Base-by-base conservation (phyloP, 768 basidiomycete species). In the Ramaria rubella region DNA sequence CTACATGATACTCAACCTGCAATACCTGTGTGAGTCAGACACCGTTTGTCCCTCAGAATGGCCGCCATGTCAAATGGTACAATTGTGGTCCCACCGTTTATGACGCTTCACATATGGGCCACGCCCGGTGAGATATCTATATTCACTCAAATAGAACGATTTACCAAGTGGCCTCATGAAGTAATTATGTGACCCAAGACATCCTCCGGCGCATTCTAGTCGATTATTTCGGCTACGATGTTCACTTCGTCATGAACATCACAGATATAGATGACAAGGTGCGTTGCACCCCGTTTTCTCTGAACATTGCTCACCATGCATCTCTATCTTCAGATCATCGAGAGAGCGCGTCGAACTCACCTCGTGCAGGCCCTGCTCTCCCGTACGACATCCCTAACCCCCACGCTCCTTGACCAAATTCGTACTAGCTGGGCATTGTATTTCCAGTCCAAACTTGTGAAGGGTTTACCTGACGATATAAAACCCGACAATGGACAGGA, bases 261-360 rank as follows among this genome's bases (percentile, higher is more conserved):
- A 99, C 96, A 4, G 95, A 99, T 70, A 96, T 99, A 59, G 96
- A 99, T 66, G 96, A 98, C 79, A 99, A 99, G 83, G 95, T 90
- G 58, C 52, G 74, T 58, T 9, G 6, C 15, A 30, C 36, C n/a
- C 42, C 24, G 57, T 57, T 27, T 21, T 42, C 65, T 57, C 68
- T 73, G 17, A 59, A 73, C 38, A 19, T 55, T 11, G 31, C 17
- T 36, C 17, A 27, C 53, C 53, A 60, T 33, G 40, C 40, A 9
- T 48, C 4, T 19, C 38, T 21, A 4, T 23, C 58, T n/a, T n/a
- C 19, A 98, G 96, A 99, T 98, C 68, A 98, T 98, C 63, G 69
- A 88, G 38, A 84, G 94, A 38, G 91, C 95, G 8, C 83, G 96
- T 24, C 91, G 86, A 70, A 83, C 82, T 54, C 75, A 89, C 64